A percentile compares a stretch with the other conserved stretches of the same genome.
Conservation (phyloP, 306 rosid genomes). For the Parietaria judaica region DNA sequence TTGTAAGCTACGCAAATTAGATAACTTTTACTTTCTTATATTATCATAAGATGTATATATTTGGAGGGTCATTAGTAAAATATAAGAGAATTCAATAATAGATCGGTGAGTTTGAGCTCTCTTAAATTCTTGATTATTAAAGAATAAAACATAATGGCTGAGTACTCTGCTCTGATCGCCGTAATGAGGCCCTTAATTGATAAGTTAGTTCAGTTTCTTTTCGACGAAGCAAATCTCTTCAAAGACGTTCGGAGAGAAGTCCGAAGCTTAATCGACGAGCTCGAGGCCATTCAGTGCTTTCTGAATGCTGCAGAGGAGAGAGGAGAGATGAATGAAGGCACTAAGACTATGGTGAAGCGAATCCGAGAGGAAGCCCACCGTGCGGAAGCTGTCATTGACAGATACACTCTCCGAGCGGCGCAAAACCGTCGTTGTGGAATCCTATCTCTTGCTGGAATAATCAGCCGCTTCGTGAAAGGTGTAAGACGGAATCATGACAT, state of each 20-base stretch:
- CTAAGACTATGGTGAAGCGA: slow-evolving; percentile 7
- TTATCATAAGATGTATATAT: too few species aligned
- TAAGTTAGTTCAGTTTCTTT: not conserved
- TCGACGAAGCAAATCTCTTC: not conserved
- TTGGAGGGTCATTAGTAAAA: too few species aligned
- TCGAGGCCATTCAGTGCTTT: slow-evolving; percentile 8
- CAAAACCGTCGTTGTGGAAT: not conserved
- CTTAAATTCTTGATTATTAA: not conserved
- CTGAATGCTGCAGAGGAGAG: slow-evolving; percentile 5
- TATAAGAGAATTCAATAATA: too few species aligned
- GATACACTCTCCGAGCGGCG: not conserved
- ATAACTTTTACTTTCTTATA: too few species aligned
- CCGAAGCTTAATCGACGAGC: not conserved
- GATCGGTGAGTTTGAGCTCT: too few species aligned
- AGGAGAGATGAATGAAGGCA: not conserved
- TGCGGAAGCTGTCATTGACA: slow-evolving; percentile 3
- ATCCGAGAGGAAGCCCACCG: not conserved
- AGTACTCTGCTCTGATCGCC: not conserved
- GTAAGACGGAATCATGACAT: not conserved
- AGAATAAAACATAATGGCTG: not conserved
- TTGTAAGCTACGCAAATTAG: too few species aligned
- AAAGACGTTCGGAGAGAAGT: slow-evolving; percentile 1
- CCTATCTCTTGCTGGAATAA: not conserved
- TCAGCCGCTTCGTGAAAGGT: not conserved
- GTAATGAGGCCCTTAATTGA: not conserved